Conservation (phyloP, 2,329 filamentous ascomycete species). For the Exophiala alcalophila region DNA sequence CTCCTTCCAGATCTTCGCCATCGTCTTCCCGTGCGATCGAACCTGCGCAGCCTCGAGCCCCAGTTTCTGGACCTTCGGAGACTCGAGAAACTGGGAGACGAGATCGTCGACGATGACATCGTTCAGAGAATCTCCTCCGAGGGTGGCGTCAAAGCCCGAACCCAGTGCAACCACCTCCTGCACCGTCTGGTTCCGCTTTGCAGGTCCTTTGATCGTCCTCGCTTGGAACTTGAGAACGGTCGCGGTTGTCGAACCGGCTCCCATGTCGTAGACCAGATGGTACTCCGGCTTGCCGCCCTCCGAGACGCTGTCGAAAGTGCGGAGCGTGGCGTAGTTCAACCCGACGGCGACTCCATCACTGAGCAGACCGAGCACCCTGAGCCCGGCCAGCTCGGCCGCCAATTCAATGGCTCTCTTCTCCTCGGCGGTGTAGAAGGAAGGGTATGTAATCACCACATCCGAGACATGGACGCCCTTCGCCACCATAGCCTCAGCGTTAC, state of each 20-base stretch:
- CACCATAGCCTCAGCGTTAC: constrained; percentile 80
- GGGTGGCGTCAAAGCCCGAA: constrained; percentile 79
- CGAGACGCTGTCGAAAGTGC: constrained; percentile 80
- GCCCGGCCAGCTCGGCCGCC: constrained; percentile 80
- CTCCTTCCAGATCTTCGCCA: constrained; percentile 90
- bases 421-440: constrained; percentile 82
- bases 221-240: constrained; percentile 88
- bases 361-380: constrained; percentile 80
- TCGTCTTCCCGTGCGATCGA: constrained; percentile 73
- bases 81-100: constrained; percentile 72
- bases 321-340: constrained; percentile 87
- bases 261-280: constrained; percentile 96
- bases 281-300: constrained; percentile 84
- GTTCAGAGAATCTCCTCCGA: constrained; percentile 89
- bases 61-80: constrained; percentile 52
- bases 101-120: constrained; percentile 86
- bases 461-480: constrained; percentile 70
- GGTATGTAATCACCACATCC: constrained; percentile 84
- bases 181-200: constrained; percentile 92
- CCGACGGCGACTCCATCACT: constrained; percentile 91
- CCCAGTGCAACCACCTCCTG: constrained; percentile 92
- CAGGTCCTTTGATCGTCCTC: constrained; percentile 82
- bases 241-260: constrained; percentile 88
- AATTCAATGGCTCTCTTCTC: constrained; percentile 83
- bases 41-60: constrained; percentile 61